These are phyloP conservation scores for Phyllostachys edulis DNA, from an alignment of 176 grass and related monocot genomes.

Conservation along the genomic window DNA sequence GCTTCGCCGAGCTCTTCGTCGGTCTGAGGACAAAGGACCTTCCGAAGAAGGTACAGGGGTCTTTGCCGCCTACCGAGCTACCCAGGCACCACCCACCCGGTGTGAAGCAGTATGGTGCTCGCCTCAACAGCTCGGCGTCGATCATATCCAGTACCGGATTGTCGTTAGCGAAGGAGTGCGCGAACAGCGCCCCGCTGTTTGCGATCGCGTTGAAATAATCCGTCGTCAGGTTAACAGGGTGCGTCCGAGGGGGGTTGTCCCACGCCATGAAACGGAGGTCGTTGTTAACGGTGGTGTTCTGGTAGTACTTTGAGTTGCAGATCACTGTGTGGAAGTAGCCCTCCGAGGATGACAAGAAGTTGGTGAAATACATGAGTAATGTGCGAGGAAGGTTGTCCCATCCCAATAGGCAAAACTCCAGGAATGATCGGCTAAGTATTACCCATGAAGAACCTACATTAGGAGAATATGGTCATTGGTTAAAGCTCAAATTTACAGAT, in stretches of 20 bases:
- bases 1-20: slow-evolving; percentile 45
- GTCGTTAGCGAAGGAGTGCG: slow-evolving; percentile 50
- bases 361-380: slow-evolving; percentile 92
- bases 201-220: slow-evolving; percentile 61
- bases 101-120: slow-evolving; percentile 45
- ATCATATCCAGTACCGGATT: slow-evolving; percentile 70
- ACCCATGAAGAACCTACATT: slow-evolving; percentile 81
- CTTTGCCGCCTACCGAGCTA: slow-evolving; percentile 37
- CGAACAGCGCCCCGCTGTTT: slow-evolving; percentile 60
- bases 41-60: slow-evolving; percentile 59
- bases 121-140: slow-evolving; percentile 50
- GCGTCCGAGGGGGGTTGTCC: slow-evolving; percentile 56
- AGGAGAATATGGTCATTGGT: neutral
- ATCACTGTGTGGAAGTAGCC: slow-evolving; percentile 94
- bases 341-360: slow-evolving; percentile 86
- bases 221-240: slow-evolving; percentile 61
- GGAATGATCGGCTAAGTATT: slow-evolving; percentile 70
- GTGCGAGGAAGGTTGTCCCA: slow-evolving; percentile 97
- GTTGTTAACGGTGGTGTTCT: slow-evolving; percentile 84
- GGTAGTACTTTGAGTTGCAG: slow-evolving; percentile 95
- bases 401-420: slow-evolving; percentile 81
- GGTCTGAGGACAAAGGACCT: slow-evolving; percentile 61
- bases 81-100: slow-evolving; percentile 91
- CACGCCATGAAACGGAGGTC: slow-evolving; percentile 83
- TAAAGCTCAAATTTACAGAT: slow-evolving; percentile 2